phyloP scores from a whole-genome alignment of 805 yeast genomes.

The Saccharomycopsis synnaedendra region DNA sequence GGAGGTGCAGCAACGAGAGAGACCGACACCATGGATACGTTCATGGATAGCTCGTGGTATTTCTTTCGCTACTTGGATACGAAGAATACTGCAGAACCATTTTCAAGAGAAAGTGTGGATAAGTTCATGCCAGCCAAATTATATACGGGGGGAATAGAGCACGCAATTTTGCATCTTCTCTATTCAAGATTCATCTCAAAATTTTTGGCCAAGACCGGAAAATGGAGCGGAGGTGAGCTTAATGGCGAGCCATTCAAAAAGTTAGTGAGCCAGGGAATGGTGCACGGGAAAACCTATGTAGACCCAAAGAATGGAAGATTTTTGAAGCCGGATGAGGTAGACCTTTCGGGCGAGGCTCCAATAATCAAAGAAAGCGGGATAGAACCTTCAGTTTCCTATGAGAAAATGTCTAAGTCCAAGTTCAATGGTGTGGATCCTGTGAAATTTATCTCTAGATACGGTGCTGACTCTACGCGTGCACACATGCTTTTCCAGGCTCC shows the following conservation, averaged over 20 bases:
- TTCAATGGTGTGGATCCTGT: slow-evolving; percentile 90
- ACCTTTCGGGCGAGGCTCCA: not conserved
- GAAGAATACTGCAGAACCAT: slow-evolving; percentile 43
- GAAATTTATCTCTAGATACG: slow-evolving; percentile 60
- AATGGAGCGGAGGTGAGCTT: slow-evolving; percentile 50
- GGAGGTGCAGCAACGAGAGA: slow-evolving; percentile 59
- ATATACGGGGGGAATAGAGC: slow-evolving; percentile 93
- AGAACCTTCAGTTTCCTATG: slow-evolving; percentile 48
- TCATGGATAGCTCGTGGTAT: slow-evolving; percentile 97
- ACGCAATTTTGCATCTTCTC: slow-evolving; percentile 84
- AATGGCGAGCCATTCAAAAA: slow-evolving; percentile 71
- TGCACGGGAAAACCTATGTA: slow-evolving; percentile 75
- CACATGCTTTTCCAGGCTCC: slow-evolving; percentile 92
- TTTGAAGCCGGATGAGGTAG: slow-evolving; percentile 60
- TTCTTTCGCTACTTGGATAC: slow-evolving; percentile 77
- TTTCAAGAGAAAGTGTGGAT: slow-evolving; percentile 37
- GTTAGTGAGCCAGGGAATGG: slow-evolving; percentile 95
- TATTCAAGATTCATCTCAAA: slow-evolving; percentile 82
- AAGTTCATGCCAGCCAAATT: slow-evolving; percentile 71
- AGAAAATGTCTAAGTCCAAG: slow-evolving; percentile 96
- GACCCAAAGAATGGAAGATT: slow-evolving; percentile 68
- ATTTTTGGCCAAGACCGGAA: slow-evolving; percentile 53
- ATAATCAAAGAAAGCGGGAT: slow-evolving; percentile 40
- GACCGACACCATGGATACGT: slow-evolving; percentile 97
- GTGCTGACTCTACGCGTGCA: slow-evolving; percentile 92